Evolutionary conservation across 2,329 filamentous ascomycete species (phyloP).

Genomic region (Berkeleyomyces basicola): DNA sequence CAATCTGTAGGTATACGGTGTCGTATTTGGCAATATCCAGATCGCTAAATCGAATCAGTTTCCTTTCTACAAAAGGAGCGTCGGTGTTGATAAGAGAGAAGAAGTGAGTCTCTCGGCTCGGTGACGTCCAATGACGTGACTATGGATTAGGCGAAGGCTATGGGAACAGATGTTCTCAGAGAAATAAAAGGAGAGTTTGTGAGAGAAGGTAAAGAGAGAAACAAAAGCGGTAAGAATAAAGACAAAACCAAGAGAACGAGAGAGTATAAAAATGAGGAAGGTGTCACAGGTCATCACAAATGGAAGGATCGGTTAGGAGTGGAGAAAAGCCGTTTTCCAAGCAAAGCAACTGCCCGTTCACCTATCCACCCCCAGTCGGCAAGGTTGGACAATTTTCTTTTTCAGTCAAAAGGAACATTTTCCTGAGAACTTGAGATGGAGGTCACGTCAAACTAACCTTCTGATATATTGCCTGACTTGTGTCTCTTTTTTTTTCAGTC

Average conservation of each 20-base stretch:
- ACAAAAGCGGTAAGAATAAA: background rate
- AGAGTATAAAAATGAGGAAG: background rate
- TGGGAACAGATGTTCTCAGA: background rate
- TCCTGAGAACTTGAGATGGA: too few relatives aligned
- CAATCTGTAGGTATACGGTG: background rate
- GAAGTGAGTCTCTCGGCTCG: slow-evolving; percentile 2
- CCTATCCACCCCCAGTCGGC: too few relatives aligned
- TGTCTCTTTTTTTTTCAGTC: too few relatives aligned
- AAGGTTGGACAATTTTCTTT: background rate
- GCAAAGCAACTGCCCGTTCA: background rate
- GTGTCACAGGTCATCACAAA: background rate
- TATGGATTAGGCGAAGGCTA: background rate
- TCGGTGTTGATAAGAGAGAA: background rate
- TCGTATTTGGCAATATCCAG: background rate
- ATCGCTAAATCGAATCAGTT: background rate
- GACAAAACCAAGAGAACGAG: background rate
- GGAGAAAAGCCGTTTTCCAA: background rate
- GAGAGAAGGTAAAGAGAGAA: background rate
- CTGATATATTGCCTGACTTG: too few relatives aligned
- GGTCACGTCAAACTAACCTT: too few relatives aligned
- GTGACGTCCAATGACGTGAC: background rate
- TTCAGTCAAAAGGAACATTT: too few relatives aligned
- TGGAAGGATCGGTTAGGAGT: background rate
- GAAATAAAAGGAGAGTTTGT: background rate
- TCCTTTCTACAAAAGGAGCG: background rate